A percentile compares a stretch with the other conserved stretches of the same genome.
Evolutionary conservation across 441 rosid species (phyloP).

Genomic region (Croton laevigatus): DNA sequence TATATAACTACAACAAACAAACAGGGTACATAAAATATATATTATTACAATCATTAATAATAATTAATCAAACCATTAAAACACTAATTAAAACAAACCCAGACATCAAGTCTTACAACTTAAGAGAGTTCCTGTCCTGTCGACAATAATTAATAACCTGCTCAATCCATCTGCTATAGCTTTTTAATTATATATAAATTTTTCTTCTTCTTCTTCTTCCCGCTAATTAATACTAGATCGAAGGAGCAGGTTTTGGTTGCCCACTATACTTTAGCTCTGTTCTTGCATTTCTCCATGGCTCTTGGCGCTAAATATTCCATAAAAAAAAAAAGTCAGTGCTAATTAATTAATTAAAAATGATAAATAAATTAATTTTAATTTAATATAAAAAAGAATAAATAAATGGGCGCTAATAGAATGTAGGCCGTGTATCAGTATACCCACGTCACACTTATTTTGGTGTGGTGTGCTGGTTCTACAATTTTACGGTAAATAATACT

Average conservation of each 20-base stretch:
- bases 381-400: no score
- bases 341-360: neutral
- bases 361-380: no score
- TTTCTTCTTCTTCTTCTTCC: neutral
- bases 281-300: slow-evolving; percentile 59
- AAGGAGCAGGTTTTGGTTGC: slow-evolving; percentile 35
- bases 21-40: no score
- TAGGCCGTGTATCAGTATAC: no score
- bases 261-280: slow-evolving; percentile 32
- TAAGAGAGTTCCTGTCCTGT: no score
- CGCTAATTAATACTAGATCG: slow-evolving; percentile 32
- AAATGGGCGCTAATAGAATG: no score
- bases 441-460: no score
- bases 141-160: slow-evolving; percentile 25
- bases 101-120: no score
- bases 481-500: no score
- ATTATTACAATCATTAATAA: slow-evolving; percentile 6
- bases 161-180: slow-evolving; percentile 16
- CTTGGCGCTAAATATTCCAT: slow-evolving; percentile 41
- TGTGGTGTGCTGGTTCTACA: no score
- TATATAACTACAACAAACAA: neutral
- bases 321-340: slow-evolving; percentile 1
- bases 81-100: no score
- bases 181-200: neutral
- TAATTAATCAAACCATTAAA: slow-evolving; percentile 21